Conservation (phyloP, 2,329 filamentous ascomycete species). For the Aspergillus ochraceus region DNA sequence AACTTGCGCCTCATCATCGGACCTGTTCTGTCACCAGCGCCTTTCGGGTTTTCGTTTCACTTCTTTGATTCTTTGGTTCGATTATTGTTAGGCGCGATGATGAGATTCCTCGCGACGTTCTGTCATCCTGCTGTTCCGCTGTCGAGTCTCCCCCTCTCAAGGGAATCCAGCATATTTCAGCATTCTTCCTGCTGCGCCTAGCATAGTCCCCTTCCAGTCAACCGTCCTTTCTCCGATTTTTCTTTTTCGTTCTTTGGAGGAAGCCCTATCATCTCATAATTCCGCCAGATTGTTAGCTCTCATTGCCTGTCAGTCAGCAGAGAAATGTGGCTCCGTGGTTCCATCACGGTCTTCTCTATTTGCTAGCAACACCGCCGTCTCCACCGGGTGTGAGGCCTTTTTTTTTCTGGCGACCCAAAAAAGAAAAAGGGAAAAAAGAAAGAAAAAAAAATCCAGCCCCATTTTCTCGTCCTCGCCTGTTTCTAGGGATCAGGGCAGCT, state of each 20-base stretch:
- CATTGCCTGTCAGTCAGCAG: not conserved
- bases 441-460: not conserved
- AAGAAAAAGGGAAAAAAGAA: not conserved
- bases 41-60: not conserved
- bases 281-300: not conserved
- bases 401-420: not conserved
- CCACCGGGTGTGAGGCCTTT: slow-evolving; percentile 14
- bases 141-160: not conserved
- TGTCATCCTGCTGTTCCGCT: not conserved
- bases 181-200: not conserved
- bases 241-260: not conserved
- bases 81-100: not conserved
- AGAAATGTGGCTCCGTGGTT: slow-evolving; percentile 17
- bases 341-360: slow-evolving; percentile 14
- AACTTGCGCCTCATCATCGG: slow-evolving; percentile 2
- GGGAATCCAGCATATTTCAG: not conserved
- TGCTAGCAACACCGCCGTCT: slow-evolving; percentile 11
- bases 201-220: not conserved
- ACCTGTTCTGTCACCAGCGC: not conserved
- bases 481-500: not conserved
- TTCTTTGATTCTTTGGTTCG: not conserved
- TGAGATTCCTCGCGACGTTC: not conserved
- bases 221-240: not conserved
- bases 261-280: not conserved
- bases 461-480: not conserved